A percentile compares a stretch with the other conserved stretches of the same genome.
phyloP scores from a whole-genome alignment of 352 stramenopile species.

The Globisporangium barbulae region DNA sequence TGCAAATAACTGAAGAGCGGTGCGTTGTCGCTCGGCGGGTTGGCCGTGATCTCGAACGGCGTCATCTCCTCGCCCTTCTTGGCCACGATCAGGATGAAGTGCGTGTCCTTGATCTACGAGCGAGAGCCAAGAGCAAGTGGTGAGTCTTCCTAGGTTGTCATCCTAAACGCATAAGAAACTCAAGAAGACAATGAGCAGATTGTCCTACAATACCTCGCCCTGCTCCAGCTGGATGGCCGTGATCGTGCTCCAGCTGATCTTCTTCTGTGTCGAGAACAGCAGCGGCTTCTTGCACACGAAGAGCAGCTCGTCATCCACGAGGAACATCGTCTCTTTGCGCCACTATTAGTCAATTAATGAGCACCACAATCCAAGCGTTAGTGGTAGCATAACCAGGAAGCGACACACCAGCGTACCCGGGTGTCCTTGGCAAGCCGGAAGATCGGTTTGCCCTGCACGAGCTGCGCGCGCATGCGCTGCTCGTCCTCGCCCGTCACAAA shows the following conservation, averaged over 20 bases:
- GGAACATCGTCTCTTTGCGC: constrained; percentile 31
- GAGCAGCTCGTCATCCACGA: constrained; percentile 27
- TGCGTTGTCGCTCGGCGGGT: constrained; percentile 22
- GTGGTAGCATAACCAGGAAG: neutral
- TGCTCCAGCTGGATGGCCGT: constrained; percentile 37
- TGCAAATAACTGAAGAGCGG: constrained; percentile 26
- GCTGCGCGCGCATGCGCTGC: constrained; percentile 12
- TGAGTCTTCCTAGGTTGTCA: no score
- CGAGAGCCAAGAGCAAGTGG: neutral
- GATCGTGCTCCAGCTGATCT: constrained; percentile 26
- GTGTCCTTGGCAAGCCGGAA: constrained; percentile 21
- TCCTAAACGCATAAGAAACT: neutral
- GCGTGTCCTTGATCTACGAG: constrained; percentile 26
- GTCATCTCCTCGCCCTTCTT: constrained; percentile 25
- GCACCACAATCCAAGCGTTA: neutral
- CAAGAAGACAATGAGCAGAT: neutral
- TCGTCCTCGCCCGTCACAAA: neutral
- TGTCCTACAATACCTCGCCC: constrained; percentile 9
- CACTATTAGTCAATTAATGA: constrained; percentile 17
- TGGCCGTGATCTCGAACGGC: constrained; percentile 30
- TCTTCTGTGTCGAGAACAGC: constrained; percentile 31
- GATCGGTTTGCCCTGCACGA: constrained; percentile 17
- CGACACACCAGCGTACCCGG: constrained; percentile 3
- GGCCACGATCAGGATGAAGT: constrained; percentile 39
- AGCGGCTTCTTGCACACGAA: constrained; percentile 31